Conservation (phyloP, 2,329 filamentous ascomycete species). For the Parastagonospora nodorum region DNA sequence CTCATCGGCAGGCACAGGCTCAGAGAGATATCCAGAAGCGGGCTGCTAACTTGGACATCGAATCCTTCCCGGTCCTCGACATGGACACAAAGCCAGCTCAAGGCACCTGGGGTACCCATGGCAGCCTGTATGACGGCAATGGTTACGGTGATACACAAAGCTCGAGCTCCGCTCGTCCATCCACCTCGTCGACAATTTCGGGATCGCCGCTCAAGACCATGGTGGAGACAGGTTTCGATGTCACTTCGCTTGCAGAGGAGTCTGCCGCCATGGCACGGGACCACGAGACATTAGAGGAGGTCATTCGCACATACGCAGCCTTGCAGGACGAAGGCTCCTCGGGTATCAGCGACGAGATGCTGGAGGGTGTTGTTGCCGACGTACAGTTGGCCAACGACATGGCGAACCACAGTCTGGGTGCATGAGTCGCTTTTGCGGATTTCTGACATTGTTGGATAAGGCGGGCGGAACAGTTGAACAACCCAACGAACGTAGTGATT, state of each 20-base stretch:
- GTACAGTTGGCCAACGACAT: slow-evolving; percentile 12
- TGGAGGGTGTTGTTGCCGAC: slow-evolving; percentile 2
- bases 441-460: background rate
- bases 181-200: slow-evolving; percentile 1
- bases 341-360: slow-evolving; percentile 2
- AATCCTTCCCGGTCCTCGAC: too few species aligned
- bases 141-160: background rate
- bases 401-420: slow-evolving; percentile 22
- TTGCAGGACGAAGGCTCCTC: slow-evolving; percentile 3
- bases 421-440: slow-evolving; percentile 2
- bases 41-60: too few species aligned
- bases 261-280: slow-evolving; percentile 11
- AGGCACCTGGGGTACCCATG: too few species aligned
- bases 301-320: slow-evolving; percentile 24
- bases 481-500: background rate
- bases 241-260: background rate
- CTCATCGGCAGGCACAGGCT: too few species aligned
- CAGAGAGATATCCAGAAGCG: too few species aligned
- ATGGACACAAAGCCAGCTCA: too few species aligned
- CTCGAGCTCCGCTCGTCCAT: background rate
- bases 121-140: too few species aligned
- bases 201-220: background rate
- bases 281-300: slow-evolving; percentile 20
- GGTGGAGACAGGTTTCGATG: background rate
- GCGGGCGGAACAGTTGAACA: background rate